Evolutionary conservation across 192 early-diverging fungal species (phyloP).

Genomic region (Coemansia sp.): DNA sequence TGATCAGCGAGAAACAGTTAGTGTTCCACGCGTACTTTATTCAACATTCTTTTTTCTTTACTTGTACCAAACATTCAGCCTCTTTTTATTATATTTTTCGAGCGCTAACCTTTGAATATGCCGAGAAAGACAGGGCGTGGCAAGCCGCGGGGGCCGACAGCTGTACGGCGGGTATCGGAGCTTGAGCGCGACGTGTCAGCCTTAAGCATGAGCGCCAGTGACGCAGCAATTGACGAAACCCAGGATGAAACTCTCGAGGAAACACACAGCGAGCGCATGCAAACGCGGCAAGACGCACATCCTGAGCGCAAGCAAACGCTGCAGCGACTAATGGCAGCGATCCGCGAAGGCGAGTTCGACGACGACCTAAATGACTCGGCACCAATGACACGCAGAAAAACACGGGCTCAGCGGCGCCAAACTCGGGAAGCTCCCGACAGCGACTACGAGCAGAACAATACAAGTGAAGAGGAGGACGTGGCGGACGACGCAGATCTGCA

Average conservation of each 20-base stretch:
- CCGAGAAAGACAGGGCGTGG: conserved; percentile 5
- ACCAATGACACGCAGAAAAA: neutral
- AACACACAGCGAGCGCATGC: conserved; percentile 22
- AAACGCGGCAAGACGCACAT: conserved; percentile 37
- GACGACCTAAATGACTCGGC: conserved; percentile 10
- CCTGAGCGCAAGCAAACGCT: conserved; percentile 28
- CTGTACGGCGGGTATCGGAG: conserved; percentile 9
- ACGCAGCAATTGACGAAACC: neutral
- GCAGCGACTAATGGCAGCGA: conserved; percentile 38
- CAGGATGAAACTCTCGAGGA: neutral
- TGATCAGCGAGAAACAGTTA: too few species aligned
- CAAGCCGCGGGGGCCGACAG: conserved; percentile 1
- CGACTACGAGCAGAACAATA: conserved; percentile 24
- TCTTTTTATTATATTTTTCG: neutral
- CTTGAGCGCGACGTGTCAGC: conserved; percentile 12
- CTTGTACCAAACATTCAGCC: neutral
- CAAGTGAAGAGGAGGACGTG: conserved; percentile 11
- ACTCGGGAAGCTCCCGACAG: conserved; percentile 18
- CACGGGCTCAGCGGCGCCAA: conserved; percentile 7
- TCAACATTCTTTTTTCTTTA: conserved; percentile 11
- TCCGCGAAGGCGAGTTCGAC: conserved; percentile 37
- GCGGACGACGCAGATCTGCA: conserved; percentile 10
- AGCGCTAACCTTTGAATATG: neutral
- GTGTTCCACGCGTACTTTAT: conserved; percentile 5
- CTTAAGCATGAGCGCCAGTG: conserved; percentile 9